Percentiles rank a stretch among this genome's conserved stretches.
phyloP scores from a whole-genome alignment of 352 stramenopile genomes.

The Globisporangium acanthophoron region DNA sequence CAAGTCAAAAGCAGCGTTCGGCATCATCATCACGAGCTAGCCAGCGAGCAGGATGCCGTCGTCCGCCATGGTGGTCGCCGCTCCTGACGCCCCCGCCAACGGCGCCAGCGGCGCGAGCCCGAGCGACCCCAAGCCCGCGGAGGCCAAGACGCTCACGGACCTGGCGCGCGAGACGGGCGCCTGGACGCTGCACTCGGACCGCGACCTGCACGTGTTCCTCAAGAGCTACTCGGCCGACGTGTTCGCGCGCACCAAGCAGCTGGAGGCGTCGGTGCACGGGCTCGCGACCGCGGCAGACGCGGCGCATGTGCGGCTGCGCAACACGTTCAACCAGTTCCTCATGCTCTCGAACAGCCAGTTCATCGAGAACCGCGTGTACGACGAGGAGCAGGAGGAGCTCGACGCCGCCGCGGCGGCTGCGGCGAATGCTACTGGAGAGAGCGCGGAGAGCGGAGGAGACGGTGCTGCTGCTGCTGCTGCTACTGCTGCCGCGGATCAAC shows the following conservation, averaged over 20 bases:
- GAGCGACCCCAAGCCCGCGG: constrained; percentile 4
- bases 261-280: constrained; percentile 69
- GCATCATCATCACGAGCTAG: too few species aligned
- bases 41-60: too few species aligned
- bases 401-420: constrained; percentile 25
- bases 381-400: constrained; percentile 80
- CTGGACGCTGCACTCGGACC: constrained; percentile 77
- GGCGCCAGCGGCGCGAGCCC: too few species aligned
- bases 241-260: constrained; percentile 61
- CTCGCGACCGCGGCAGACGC: constrained; percentile 61
- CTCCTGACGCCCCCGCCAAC: not conserved
- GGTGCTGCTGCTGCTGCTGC: too few species aligned
- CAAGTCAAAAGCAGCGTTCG: too few species aligned
- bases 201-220: constrained; percentile 61
- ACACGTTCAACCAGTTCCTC: constrained; percentile 87
- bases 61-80: not conserved
- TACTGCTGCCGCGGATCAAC: too few species aligned
- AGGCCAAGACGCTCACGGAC: constrained; percentile 38
- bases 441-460: constrained; percentile 5
- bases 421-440: constrained; percentile 1
- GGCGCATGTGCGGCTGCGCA: constrained; percentile 68
- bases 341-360: constrained; percentile 87
- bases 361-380: constrained; percentile 87
- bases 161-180: constrained; percentile 37
- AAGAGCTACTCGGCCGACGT: constrained; percentile 63